Evolutionary conservation across 2,329 filamentous ascomycete species (phyloP), one percentile per base, ranked within the genome.

Genomic region (Colletotrichum lupini): DNA sequence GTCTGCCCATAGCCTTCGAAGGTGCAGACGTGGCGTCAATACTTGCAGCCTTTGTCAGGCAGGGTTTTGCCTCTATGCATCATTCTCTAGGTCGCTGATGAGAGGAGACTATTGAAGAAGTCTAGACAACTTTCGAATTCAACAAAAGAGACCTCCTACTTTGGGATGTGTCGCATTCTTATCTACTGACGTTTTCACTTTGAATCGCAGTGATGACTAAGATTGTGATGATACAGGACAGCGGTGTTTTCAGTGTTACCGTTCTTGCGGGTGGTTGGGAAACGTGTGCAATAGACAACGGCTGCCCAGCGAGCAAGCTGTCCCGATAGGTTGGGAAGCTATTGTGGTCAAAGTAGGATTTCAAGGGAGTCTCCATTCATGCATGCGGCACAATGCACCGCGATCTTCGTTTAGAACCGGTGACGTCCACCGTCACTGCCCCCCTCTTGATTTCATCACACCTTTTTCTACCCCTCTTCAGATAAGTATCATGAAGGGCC

Each of bases 121-220:
- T 19, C 53, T 60, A 70, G 60, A 70, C 16, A 49, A 26, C 24
- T 16, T 46, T 28, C 35, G 52, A 42, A 59, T 60, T 65, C 67
- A 49, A 59, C 26, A 63, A 55, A 32, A 6, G 8, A 56, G 32
- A 28, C 46, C 49, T 8, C 32, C 55, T n/a, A 60, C 58, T 26
- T 69, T 69, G 24, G 37, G 70, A 60, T 37, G 69, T 64, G 60
- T 64, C 35, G 30, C 59, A 61, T 49, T 35, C 32, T 28, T 12
- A 37, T 26, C 28, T 30, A 16, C 35, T 8, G 52, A 16, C 57
- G 35, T 67, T 72, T 49, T 62, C 61, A 72, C 30, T 28, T 28
- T 62, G 56, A 59, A 19, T 56, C 52, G n/a, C 60, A 16, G 9
- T 53, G 61, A 67, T 74, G 61, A 74, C 61, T 72, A 72, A 74